These are phyloP conservation scores for Postia placenta DNA, from an alignment of 768 basidiomycete genomes.

Conservation along the genomic window DNA sequence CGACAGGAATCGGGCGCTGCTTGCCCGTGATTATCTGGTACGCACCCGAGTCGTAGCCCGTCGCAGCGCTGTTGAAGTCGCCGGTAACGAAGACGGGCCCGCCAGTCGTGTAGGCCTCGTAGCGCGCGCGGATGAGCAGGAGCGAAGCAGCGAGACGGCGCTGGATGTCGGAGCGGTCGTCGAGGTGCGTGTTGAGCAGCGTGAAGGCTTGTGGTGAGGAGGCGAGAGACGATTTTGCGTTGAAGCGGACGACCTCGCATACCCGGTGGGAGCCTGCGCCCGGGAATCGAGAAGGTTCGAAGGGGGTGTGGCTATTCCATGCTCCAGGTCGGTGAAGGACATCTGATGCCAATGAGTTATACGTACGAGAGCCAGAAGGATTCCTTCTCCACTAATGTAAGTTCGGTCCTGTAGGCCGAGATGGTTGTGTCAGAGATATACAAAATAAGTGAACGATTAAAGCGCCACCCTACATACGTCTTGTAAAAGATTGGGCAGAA, in stretches of 20 bases:
- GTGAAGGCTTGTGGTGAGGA: constrained; percentile 25
- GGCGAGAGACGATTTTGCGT: constrained; percentile 13
- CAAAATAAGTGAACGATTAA: background rate
- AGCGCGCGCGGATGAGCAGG: constrained; percentile 41
- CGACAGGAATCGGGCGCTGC: constrained; percentile 32
- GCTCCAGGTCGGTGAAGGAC: background rate
- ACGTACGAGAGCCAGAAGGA: constrained; percentile 51
- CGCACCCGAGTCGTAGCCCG: constrained; percentile 40
- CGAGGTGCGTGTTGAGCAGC: constrained; percentile 48
- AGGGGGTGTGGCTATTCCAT: constrained; percentile 35
- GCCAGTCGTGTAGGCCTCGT: constrained; percentile 35
- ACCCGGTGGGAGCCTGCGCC: constrained; percentile 45
- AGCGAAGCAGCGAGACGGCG: constrained; percentile 46
- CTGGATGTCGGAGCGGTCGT: constrained; percentile 47
- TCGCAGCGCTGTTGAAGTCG: constrained; percentile 49
- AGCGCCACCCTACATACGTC: constrained; percentile 22
- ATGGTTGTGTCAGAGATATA: background rate
- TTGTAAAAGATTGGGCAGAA: constrained; percentile 61
- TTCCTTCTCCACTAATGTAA: constrained; percentile 36
- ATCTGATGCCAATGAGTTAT: background rate
- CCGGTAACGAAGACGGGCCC: constrained; percentile 44
- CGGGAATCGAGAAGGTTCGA: constrained; percentile 42
- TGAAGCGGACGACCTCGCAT: constrained; percentile 40
- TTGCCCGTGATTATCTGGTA: constrained; percentile 45
- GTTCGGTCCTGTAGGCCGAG: constrained; percentile 21